These are phyloP conservation scores for Tephrocybe rancida DNA, from an alignment of 768 basidiomycete species.

Conservation along the genomic window DNA sequence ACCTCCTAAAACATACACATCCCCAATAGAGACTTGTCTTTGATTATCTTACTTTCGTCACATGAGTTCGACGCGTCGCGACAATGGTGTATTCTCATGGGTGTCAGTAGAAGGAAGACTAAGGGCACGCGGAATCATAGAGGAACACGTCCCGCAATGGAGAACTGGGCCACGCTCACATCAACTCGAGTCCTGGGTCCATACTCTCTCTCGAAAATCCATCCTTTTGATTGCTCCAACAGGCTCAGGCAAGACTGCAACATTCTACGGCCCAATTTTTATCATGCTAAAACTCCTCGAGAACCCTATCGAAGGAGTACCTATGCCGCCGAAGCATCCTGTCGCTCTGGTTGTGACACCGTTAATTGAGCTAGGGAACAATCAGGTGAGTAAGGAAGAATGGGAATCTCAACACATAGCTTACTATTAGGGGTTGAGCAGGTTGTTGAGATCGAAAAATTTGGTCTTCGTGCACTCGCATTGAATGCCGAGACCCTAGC, in stretches of 20 bases:
- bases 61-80: slow-evolving; percentile 1
- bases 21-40: too few species aligned
- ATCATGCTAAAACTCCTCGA: slow-evolving; percentile 16
- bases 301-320: slow-evolving; percentile 5
- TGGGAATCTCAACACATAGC: too few species aligned
- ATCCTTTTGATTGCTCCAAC: slow-evolving; percentile 21
- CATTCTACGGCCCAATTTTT: slow-evolving; percentile 17
- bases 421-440: too few species aligned
- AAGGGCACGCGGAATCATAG: slow-evolving; percentile 1
- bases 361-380: too few species aligned
- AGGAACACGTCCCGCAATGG: slow-evolving; percentile 1
- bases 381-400: too few species aligned
- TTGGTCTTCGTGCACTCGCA: too few species aligned
- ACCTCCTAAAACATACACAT: too few species aligned
- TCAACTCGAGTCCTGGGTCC: slow-evolving; percentile 5
- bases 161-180: not conserved
- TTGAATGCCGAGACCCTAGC: too few species aligned
- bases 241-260: slow-evolving; percentile 21
- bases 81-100: not conserved
- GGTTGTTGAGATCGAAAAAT: too few species aligned
- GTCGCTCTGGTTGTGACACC: slow-evolving; percentile 22
- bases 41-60: too few species aligned
- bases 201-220: slow-evolving; percentile 16
- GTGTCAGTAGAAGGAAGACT: slow-evolving; percentile 1
- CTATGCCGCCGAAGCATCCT: slow-evolving; percentile 6